Percentiles rank a stretch among this genome's conserved stretches.
phyloP scores from a whole-genome alignment of 768 basidiomycete species.

The Leccinum disarticulatum region DNA sequence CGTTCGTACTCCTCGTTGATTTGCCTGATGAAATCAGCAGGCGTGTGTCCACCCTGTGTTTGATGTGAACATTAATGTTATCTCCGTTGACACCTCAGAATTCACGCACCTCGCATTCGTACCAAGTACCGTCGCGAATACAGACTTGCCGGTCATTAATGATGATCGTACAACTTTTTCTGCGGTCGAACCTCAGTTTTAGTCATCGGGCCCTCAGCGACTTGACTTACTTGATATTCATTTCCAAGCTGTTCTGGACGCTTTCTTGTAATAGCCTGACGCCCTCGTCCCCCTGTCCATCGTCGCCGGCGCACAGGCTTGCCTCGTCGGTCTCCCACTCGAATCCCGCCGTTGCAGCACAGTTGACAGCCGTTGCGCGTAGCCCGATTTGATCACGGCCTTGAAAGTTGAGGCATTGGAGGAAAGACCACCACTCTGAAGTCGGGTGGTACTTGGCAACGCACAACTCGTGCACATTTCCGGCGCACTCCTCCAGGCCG shows the following conservation, averaged over 20 bases:
- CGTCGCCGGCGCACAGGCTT: conserved; percentile 57
- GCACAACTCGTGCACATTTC: conserved; percentile 89
- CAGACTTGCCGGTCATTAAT: conserved; percentile 70
- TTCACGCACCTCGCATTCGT: conserved; percentile 67
- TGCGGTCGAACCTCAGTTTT: conserved; percentile 28
- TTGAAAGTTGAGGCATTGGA: conserved; percentile 76
- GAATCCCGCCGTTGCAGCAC: conserved; percentile 61
- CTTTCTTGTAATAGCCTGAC: conserved; percentile 63
- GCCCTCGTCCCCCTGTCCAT: conserved; percentile 64
- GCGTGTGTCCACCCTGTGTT: conserved; percentile 67
- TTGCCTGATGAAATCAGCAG: conserved; percentile 71
- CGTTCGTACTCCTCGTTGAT: conserved; percentile 72
- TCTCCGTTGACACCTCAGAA: conserved; percentile 23
- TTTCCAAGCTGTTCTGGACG: conserved; percentile 39
- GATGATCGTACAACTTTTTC: conserved; percentile 85
- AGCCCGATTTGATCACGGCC: conserved; percentile 61
- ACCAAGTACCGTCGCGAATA: conserved; percentile 77
- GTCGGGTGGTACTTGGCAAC: conserved; percentile 57
- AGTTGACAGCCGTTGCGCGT: conserved; percentile 60
- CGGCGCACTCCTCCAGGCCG: conserved; percentile 78
- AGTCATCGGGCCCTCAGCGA: neutral
- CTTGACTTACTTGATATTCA: conserved; percentile 57
- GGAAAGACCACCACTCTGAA: conserved; percentile 77
- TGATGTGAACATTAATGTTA: conserved; percentile 22
- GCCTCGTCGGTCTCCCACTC: conserved; percentile 65